Evolutionary conservation across 2,329 filamentous ascomycete species (phyloP), one percentile per base, ranked within the genome.

Genomic region (Pleurostoma richardsiae): DNA sequence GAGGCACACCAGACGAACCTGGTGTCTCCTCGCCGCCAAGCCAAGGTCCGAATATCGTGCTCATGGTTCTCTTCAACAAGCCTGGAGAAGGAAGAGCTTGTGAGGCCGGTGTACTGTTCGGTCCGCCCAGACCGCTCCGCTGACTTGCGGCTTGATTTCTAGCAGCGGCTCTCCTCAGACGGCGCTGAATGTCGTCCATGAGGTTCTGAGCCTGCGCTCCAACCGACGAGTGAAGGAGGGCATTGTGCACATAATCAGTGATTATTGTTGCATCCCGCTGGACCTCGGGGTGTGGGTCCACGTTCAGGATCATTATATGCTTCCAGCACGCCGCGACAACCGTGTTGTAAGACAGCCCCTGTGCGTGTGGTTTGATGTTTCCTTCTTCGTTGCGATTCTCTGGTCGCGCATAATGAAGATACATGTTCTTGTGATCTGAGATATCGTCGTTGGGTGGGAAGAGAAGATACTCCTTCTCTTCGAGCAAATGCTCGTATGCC

Each of bases 321-420:
- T 95, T 94, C 94, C 94, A 99, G 52, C 95, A 86, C 1, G 91
- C 88, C 30, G 91, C 86, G 63, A 95, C 96, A 19, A 96, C 88
- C 0, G 90, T 96, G 60, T 95, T 94, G 53, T 88, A 84, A 10
- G 91, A 90, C 8, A 88, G 66, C 1, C 81, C 79, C 40, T 81
- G 76, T 3, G 77, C 73, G 3, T 71, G 60, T 29, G 73, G 68
- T 59, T 80, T 80, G 62, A 82, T 79, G 4, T 70, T 74, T 4
- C 79, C 81, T 51, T 85, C 78, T 10, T 66, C 59, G 56, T 80
- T 76, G 45, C 79, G 73, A 52, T 79, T 73, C 33, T 77, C 76
- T 3, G 70, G 72, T 27, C 78, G 70, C 40, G 76, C 74, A 56
- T 83, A 84, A 57, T 85, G 82, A 44, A 85, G 61, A 2, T 81